These are phyloP conservation scores for Penicillium paradoxum DNA, from an alignment of 495 filamentous ascomycete genomes.

Conservation along the genomic window DNA sequence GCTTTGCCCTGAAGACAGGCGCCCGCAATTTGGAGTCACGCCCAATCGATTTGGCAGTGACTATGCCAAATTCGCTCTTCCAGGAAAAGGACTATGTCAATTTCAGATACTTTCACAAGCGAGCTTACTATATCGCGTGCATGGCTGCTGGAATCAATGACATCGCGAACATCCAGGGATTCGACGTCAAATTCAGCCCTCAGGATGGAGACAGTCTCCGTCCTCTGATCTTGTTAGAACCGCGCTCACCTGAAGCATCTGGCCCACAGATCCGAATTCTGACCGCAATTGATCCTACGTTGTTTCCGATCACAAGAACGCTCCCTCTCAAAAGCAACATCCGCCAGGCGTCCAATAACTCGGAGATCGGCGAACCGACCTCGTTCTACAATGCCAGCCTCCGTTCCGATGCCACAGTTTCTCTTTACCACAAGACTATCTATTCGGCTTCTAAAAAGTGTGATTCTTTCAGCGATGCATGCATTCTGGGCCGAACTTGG, in stretches of 20 bases:
- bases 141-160: slow-evolving; percentile 64
- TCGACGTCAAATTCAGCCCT: slow-evolving; percentile 58
- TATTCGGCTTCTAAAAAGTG: slow-evolving; percentile 61
- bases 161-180: slow-evolving; percentile 38
- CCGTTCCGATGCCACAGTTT: slow-evolving; percentile 66
- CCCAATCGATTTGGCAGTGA: slow-evolving; percentile 75
- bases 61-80: slow-evolving; percentile 74
- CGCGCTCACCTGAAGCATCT: slow-evolving; percentile 16
- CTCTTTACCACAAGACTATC: slow-evolving; percentile 67
- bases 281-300: slow-evolving; percentile 56
- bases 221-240: slow-evolving; percentile 61
- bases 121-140: slow-evolving; percentile 85
- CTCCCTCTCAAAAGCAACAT: slow-evolving; percentile 66
- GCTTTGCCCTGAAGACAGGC: slow-evolving; percentile 74
- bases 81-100: slow-evolving; percentile 95
- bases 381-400: slow-evolving; percentile 88
- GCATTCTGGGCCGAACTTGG: slow-evolving; percentile 82
- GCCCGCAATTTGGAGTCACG: slow-evolving; percentile 53
- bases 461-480: slow-evolving; percentile 71
- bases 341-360: slow-evolving; percentile 40
- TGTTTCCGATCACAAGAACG: slow-evolving; percentile 66
- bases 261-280: slow-evolving; percentile 54
- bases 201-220: slow-evolving; percentile 74
- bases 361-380: slow-evolving; percentile 48
- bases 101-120: slow-evolving; percentile 89